These are phyloP conservation scores for Elaphomyces granulatus DNA, from an alignment of 495 filamentous ascomycete genomes.

Conservation along the genomic window DNA sequence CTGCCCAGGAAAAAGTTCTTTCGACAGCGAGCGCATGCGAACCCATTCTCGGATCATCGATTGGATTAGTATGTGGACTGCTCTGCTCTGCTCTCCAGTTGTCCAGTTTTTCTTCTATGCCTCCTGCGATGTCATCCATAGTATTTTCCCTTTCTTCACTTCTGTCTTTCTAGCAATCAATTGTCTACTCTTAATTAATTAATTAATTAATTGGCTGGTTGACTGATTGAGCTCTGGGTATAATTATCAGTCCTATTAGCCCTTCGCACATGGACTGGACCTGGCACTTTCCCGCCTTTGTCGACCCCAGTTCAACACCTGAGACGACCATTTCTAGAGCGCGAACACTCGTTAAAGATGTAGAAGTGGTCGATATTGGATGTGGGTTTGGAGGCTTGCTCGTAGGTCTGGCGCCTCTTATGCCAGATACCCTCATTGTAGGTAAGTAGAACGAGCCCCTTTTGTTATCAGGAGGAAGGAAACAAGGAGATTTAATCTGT, in stretches of 20 bases:
- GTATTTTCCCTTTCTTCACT: not conserved
- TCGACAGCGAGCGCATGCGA: conserved; percentile 89
- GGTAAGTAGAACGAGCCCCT: too few species aligned
- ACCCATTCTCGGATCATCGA: conserved; percentile 88
- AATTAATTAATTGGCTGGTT: too few species aligned
- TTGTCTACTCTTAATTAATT: too few species aligned
- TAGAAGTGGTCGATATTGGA: conserved; percentile 94
- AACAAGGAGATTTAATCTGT: too few species aligned
- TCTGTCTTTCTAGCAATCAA: not conserved
- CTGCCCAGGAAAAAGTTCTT: conserved; percentile 91
- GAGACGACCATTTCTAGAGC: conserved; percentile 22
- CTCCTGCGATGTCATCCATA: too few species aligned
- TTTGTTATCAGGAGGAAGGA: too few species aligned
- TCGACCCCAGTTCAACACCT: conserved; percentile 20
- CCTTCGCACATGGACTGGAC: conserved; percentile 89
- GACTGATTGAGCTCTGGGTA: not conserved
- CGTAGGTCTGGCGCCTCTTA: conserved; percentile 63
- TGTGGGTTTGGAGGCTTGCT: conserved; percentile 91
- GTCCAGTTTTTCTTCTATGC: too few species aligned
- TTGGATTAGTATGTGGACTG: conserved; percentile 79
- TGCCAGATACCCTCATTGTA: conserved; percentile 72
- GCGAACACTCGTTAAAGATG: conserved; percentile 42
- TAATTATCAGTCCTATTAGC: conserved; percentile 48
- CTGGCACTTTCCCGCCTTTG: conserved; percentile 62
- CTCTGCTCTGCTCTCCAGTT: too few species aligned